Evolutionary conservation across 345 rosid species (phyloP), one percentile per base, ranked within the genome.

Genomic region (Sapria himalayana): DNA sequence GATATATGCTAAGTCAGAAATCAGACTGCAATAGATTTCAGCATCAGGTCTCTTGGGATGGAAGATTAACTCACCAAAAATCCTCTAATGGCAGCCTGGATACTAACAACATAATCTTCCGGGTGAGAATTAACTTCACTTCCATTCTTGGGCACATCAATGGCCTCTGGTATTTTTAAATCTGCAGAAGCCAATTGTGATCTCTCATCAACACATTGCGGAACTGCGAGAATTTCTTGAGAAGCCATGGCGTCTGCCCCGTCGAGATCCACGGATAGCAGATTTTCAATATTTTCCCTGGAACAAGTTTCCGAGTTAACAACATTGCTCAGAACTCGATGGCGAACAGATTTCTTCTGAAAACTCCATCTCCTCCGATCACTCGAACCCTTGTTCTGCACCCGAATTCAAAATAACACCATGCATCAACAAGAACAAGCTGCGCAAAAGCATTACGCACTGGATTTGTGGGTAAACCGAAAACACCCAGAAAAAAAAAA

Each of bases 341-440:
- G 81, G 33, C 66, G 56, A 16, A 69, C 76, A 48, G 78, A 73
- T 51, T 66, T 70, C 67, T 70, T 73, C 29, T 73, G 70, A 51
- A 77, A 73, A 57, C 81, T 77, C 86, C 86, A 77, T 46, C 73
- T 60, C 11, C 57, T 54, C 47, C 64, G 74, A 45, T 69, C 78
- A 39, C 58, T 45, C 45, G 73, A 45, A 15, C 59, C 45, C 43
- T 70, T 65, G 43, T 25, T 60, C 78, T 77, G 68, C 16, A 52
- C 54, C 15, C 36, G 34, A 62, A 44, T 22, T 34, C 24, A n/a
- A 45, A 44, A 19, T 15, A 31, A 31, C 11, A 22, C 39, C 35
- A 47, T 25, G 50, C 29, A 46, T 57, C 12, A 3, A 31, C 15
- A 4, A 29, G 25, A 35, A 21, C 9, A 21, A 33, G 9, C 40